Base-by-base conservation (phyloP, 2,329 filamentous ascomycete species). In the Scorias spongiosa region DNA sequence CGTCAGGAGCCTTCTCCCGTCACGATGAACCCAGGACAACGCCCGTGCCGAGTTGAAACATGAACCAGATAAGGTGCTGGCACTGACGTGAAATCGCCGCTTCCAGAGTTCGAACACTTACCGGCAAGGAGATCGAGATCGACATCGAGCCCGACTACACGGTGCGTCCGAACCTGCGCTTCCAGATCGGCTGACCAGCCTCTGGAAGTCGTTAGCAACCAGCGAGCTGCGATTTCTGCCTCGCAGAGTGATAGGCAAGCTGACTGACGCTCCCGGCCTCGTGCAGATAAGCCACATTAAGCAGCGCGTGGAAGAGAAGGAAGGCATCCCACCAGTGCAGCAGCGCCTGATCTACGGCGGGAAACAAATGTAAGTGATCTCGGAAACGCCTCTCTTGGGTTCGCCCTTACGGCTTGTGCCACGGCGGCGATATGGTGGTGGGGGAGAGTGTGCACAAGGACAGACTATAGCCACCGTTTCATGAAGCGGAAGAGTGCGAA, bases 231-330 rank as follows among this genome's bases (percentile, higher is more conserved):
- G 34, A 8, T 9, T 37, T 37, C 20, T 26, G 20, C 7, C 20
- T 3, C 20, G 20, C 20, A 26, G 20, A 26, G 20, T 26, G 20
- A 26, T 26, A 26, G 7, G 4, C 20, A 7, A 26, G 7, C 20
- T 26, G 20, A 26, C 20, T 7, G 7, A 26, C 3, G 20, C 7
- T 26, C 20, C 7, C 7, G 20, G 20, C 7, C 20, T 26, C 20
- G 20, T 17, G 48, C 52, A 93, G 87, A 84, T 96, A 55, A 81
- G 83, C 36, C 80, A 88, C 64, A 96, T 98, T 74, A 98, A 98
- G 74, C 91, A 96, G 68, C 88, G 89, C 58, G 91, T 98, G 44
- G 91, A 98, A 66, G 91, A 98, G 71, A 96, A 96, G 69, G 91
- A 96, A 63, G 91, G 91, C 45, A 98, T 98, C 57, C 89, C 91